Conservation (phyloP, 2,329 filamentous ascomycete species). For the Neonectria neomacrospora region DNA sequence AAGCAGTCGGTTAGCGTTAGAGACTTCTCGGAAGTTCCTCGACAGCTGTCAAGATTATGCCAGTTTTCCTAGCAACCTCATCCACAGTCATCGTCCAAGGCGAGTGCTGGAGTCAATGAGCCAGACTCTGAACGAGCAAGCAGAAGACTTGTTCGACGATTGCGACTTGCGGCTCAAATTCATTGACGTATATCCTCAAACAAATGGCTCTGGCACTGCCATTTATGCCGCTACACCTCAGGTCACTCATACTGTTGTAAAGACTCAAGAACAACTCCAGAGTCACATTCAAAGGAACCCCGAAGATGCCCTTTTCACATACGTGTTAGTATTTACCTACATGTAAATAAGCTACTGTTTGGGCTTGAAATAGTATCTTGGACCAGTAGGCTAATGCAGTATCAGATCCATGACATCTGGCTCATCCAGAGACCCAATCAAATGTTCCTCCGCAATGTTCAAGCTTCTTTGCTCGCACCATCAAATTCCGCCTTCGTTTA, state of each 20-base stretch:
- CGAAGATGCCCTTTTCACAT: constrained; percentile 18
- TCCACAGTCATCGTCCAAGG: not conserved
- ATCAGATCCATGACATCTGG: constrained; percentile 26
- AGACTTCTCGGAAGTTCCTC: not conserved
- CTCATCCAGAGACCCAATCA: constrained; percentile 18
- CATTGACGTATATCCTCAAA: not conserved
- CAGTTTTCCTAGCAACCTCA: constrained; percentile 2
- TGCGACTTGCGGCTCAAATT: constrained; percentile 6
- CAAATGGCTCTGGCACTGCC: not conserved
- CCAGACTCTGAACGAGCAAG: not conserved
- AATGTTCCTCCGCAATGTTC: constrained; percentile 20
- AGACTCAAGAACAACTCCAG: not conserved
- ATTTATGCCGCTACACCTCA: not conserved
- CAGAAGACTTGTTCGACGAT: constrained; percentile 3
- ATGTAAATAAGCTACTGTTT: not conserved
- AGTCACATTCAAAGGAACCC: not conserved
- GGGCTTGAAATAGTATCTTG: no score
- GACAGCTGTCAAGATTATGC: not conserved
- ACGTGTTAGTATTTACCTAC: constrained; percentile 13
- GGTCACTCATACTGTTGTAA: not conserved
- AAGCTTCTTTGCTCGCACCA: constrained; percentile 31
- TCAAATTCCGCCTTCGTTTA: constrained; percentile 19
- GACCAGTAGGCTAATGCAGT: not conserved
- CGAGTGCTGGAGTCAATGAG: not conserved
- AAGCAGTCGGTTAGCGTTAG: not conserved